Base-by-base conservation (phyloP, 2,329 filamentous ascomycete genomes). In the Aspergillus sp. region DNA sequence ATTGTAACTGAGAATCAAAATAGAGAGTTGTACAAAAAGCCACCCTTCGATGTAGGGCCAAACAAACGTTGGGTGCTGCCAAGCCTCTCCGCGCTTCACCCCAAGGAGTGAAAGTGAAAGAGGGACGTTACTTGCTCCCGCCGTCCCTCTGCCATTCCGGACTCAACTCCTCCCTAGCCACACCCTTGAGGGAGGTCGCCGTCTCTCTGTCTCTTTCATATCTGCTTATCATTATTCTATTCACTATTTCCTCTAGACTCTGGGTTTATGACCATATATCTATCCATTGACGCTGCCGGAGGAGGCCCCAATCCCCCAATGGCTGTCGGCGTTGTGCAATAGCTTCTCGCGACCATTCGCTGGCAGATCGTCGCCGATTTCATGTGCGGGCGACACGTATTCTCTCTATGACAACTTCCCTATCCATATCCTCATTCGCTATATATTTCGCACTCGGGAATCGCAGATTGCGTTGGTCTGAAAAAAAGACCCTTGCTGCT, bases 51-150 rank as follows among this genome's bases (percentile, higher is more conserved):
- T 13, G 8, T 19, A 30, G 27, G 27, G 27, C 8, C 27, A 30
- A 30, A 30, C 27, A 11, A 30, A 30, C 27, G 8, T 30, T 4
- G 51, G 55, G 51, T 54, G 51, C 51, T 58, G 59, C 56, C 57
- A 60, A 61, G 61, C 57, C 45, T 57, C 58, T 61, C 64, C 57
- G 57, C 58, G 57, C 59, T 56, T 62, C 46, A 50, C 44, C 41
- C 56, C 46, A 39, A 52, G 41, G 56, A 52, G 40, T 42, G 52
- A 30, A 30, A 30, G 27, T 30, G 27, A 30, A 30, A 30, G 27
- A 30, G 27, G 27, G 27, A 30, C 27, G 9, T 57, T 39, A 65
- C 59, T 56, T 48, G 55, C 54, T 51, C 54, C 52, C 54, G 37
- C 49, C 27, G 34, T 60, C 30, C 12, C 49, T 47, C 34, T 37